Evolutionary conservation across 31 red algal species (phyloP), one percentile per base, ranked within the genome.

Genomic region (Odonthalia washingtoniensis): DNA sequence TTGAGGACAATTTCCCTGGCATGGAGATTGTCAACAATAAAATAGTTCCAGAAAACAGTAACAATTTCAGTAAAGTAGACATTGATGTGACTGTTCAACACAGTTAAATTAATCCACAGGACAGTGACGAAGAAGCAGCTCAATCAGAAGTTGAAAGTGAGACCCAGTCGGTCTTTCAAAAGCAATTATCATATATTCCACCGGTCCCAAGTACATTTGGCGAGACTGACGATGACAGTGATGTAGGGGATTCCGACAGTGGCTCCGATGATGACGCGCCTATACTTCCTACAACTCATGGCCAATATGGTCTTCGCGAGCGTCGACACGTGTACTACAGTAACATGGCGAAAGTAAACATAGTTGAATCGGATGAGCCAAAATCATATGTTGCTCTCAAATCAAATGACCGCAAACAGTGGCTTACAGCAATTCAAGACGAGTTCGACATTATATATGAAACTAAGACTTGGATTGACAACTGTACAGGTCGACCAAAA

Each of bases 341-440:
- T 61, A 24, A 14, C 24, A 61, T 17, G 52, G 61, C 78, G 41
- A 44, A 67, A 34, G 21, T 28, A 12, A 12, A 17, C 21, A 65
- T 80, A 53, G 73, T 42, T 3, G 80, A 73, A 5, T 18, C 31
- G 17, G 85, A 88, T 46, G 85, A 80, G 17, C 74, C 74, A 24
- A 80, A 46, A 35, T 61, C 80, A 0, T 41, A 46, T 21, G 61
- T 30, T 0, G 74, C 85, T 5, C 39, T 78, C 5, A 49, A 65
- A 37, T 88, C 85, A 14, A 27, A 34, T 34, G 75, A 88, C 43
- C 2, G 46, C 0, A 27, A 78, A 39, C 61, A 61, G 33, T 88
- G 85, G 85, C 33, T 42, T 17, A 24, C 70, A 35, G 57, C 43
- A 34, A 88, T 88, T 43, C 26, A 79, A 3, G 49, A 79, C 26